phyloP scores from a whole-genome alignment of 805 yeast species.

The Limtongia smithiae region DNA sequence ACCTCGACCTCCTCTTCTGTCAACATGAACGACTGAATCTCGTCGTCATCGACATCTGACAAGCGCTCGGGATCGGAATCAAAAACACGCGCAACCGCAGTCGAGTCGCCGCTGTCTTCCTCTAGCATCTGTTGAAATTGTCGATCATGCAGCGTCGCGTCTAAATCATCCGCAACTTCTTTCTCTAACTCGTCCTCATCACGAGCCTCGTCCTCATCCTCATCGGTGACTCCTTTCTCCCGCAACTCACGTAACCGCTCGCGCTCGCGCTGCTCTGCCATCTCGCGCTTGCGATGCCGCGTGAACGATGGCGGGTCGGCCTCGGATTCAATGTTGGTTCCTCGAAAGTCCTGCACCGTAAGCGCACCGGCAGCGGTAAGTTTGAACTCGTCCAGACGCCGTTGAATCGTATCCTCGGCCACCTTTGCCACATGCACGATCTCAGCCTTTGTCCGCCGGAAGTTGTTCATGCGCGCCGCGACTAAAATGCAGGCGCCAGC shows the following conservation, averaged over 20 bases:
- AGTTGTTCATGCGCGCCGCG: constrained; percentile 96
- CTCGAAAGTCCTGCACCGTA: constrained; percentile 72
- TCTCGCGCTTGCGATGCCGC: constrained; percentile 51
- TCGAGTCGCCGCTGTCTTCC: not conserved
- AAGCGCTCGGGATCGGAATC: constrained; percentile 60
- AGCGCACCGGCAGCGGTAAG: constrained; percentile 69
- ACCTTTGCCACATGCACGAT: constrained; percentile 93
- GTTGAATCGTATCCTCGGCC: constrained; percentile 89
- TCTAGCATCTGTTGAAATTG: constrained; percentile 30
- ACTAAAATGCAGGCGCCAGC: constrained; percentile 94
- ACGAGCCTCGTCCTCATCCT: constrained; percentile 30
- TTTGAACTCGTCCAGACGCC: constrained; percentile 83
- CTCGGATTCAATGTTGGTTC: constrained; percentile 40
- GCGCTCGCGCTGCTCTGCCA: constrained; percentile 33
- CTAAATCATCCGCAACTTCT: constrained; percentile 32
- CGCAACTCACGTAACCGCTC: constrained; percentile 27
- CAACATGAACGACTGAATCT: constrained; percentile 58
- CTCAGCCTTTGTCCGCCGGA: constrained; percentile 86
- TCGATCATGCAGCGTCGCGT: constrained; percentile 31
- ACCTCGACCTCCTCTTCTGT: constrained; percentile 54
- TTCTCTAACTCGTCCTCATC: constrained; percentile 33
- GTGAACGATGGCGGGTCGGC: constrained; percentile 82
- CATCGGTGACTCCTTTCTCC: constrained; percentile 29
- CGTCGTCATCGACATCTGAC: constrained; percentile 82
- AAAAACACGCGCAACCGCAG: constrained; percentile 10